phyloP scores from a whole-genome alignment of 1,284 basidiomycete species.

The Irpex sp. region DNA sequence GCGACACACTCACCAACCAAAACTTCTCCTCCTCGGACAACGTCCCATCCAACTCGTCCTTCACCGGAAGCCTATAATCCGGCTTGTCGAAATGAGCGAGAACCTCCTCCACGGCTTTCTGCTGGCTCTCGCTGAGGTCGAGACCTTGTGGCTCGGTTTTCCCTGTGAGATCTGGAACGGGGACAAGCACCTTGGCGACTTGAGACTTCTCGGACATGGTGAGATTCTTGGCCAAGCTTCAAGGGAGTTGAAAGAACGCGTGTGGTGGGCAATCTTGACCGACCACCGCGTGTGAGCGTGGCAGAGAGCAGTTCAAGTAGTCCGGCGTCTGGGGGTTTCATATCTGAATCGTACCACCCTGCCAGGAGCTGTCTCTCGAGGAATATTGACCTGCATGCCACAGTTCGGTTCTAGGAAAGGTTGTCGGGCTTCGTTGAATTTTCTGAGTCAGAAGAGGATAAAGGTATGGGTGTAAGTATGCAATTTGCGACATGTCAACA shows the following conservation, averaged over 20 bases:
- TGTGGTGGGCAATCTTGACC: neutral
- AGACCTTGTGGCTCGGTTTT: constrained; percentile 10
- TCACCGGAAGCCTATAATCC: constrained; percentile 49
- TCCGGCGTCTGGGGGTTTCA: neutral
- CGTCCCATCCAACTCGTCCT: constrained; percentile 35
- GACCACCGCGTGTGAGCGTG: neutral
- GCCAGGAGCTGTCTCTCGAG: neutral
- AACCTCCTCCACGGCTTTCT: constrained; percentile 50
- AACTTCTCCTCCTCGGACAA: constrained; percentile 67
- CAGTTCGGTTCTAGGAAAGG: neutral
- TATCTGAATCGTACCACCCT: neutral
- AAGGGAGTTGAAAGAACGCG: neutral
- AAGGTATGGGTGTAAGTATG: neutral
- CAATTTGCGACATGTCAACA: neutral
- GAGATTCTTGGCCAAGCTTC: neutral
- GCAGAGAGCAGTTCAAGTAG: neutral
- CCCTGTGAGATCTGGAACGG: constrained; percentile 12
- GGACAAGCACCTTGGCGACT: neutral
- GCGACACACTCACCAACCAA: constrained; percentile 55
- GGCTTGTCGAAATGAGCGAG: constrained; percentile 52
- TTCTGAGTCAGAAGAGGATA: neutral
- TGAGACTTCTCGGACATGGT: neutral
- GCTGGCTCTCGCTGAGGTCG: constrained; percentile 42
- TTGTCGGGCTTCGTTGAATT: neutral
- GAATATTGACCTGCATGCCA: neutral